Evolutionary conservation across 306 rosid genomes (phyloP).

Genomic region (Glycine tomentella): DNA sequence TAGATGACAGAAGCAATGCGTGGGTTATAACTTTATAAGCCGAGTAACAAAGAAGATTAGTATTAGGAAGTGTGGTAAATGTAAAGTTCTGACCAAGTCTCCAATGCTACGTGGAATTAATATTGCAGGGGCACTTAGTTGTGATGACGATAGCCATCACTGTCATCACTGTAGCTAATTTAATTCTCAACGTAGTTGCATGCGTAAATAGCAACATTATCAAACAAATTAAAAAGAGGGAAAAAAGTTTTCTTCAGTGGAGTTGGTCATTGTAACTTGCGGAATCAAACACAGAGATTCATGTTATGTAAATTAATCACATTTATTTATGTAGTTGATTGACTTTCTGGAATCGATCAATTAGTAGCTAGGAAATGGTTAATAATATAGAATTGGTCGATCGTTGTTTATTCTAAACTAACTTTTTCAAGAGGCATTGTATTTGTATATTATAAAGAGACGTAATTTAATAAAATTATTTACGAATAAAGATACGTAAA

Average conservation of each 20-base stretch:
- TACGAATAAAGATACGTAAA: not conserved
- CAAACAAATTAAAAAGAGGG: not conserved
- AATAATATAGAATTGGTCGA: not conserved
- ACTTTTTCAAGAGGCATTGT: not conserved
- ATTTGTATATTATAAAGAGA: not conserved
- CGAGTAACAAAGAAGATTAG: not conserved
- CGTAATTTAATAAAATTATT: too few species aligned
- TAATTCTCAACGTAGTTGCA: constrained; percentile 5
- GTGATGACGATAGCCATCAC: constrained; percentile 41
- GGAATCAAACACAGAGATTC: not conserved
- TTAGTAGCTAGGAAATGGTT: not conserved
- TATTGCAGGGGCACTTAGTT: too few species aligned
- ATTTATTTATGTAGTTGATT: constrained; percentile 1
- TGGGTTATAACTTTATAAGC: not conserved
- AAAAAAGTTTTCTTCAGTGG: not conserved
- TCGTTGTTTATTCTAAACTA: not conserved
- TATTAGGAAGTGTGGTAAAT: not conserved
- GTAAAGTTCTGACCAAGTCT: constrained; percentile 56
- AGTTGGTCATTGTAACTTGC: constrained; percentile 26
- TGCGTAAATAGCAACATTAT: not conserved
- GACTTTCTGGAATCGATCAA: not conserved
- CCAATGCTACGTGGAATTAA: not conserved
- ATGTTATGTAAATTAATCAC: not conserved
- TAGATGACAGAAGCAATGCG: constrained; percentile 18
- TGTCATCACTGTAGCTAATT: constrained; percentile 8